Percentiles rank a stretch among this genome's conserved stretches.
phyloP scores from a whole-genome alignment of 768 basidiomycete genomes.

The Lentinula edodes region DNA sequence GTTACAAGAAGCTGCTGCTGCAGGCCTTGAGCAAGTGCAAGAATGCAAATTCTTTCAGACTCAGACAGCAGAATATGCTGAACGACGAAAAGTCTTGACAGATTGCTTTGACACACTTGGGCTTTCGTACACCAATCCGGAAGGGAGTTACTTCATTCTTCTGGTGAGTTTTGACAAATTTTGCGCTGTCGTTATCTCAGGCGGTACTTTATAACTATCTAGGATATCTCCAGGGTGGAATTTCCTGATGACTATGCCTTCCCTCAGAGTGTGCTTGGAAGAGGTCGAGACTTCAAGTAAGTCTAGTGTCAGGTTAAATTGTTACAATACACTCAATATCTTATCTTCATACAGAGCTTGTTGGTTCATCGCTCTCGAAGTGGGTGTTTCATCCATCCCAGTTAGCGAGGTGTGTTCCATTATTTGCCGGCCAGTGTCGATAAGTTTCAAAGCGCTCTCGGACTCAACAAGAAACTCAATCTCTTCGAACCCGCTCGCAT shows the following conservation, averaged over 20 bases:
- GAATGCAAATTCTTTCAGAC: slow-evolving; percentile 71
- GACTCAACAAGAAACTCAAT: slow-evolving; percentile 48
- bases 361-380: slow-evolving; percentile 90
- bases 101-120: slow-evolving; percentile 81
- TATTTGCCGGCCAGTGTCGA: slow-evolving; percentile 30
- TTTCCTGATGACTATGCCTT: slow-evolving; percentile 83
- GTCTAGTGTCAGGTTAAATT: slow-evolving; percentile 9
- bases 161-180: slow-evolving; percentile 41
- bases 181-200: background rate
- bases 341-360: slow-evolving; percentile 50
- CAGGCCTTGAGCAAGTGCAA: slow-evolving; percentile 77
- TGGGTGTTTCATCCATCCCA: slow-evolving; percentile 90
- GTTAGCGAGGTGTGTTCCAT: slow-evolving; percentile 76
- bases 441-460: slow-evolving; percentile 35
- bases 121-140: slow-evolving; percentile 79
- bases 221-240: slow-evolving; percentile 74
- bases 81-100: slow-evolving; percentile 69
- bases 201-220: background rate
- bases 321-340: background rate
- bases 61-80: slow-evolving; percentile 73
- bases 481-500: slow-evolving; percentile 48
- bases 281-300: slow-evolving; percentile 85
- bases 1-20: slow-evolving; percentile 88
- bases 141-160: slow-evolving; percentile 89
- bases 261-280: slow-evolving; percentile 66